phyloP scores from a whole-genome alignment of 1,139 yeast species.

The Candida buenavistaensis region DNA sequence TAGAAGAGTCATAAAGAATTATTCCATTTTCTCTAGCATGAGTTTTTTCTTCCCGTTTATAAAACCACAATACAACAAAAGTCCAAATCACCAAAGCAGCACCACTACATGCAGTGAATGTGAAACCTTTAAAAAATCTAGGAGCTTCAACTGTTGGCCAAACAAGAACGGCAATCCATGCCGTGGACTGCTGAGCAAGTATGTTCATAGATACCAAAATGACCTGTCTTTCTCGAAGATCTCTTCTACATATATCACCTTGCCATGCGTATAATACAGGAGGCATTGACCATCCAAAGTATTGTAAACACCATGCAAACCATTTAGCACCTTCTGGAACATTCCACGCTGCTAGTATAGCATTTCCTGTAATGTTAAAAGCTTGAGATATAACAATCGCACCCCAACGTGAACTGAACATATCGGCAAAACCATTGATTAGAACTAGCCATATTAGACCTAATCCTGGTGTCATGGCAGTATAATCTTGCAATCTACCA shows the following conservation, averaged over 20 bases:
- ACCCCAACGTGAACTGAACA: constrained; percentile 54
- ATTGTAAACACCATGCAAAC: constrained; percentile 49
- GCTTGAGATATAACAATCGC: constrained; percentile 57
- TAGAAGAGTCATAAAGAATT: constrained; percentile 42
- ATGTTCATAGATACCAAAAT: constrained; percentile 46
- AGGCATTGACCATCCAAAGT: constrained; percentile 53
- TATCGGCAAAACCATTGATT: constrained; percentile 47
- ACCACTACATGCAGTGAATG: constrained; percentile 54
- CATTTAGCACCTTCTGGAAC: constrained; percentile 46
- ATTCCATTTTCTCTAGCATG: constrained; percentile 56
- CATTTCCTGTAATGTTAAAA: constrained; percentile 40
- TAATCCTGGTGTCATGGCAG: constrained; percentile 46
- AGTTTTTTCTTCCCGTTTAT: constrained; percentile 56
- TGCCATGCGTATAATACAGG: constrained; percentile 51
- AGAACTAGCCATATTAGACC: constrained; percentile 42
- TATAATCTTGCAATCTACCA: constrained; percentile 39
- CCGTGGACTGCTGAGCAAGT: constrained; percentile 44
- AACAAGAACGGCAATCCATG: constrained; percentile 47
- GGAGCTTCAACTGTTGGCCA: constrained; percentile 50
- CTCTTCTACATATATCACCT: constrained; percentile 45
- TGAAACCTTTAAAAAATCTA: constrained; percentile 37
- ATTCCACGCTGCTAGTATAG: constrained; percentile 47
- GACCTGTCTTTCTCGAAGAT: constrained; percentile 44
- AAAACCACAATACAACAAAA: constrained; percentile 52
- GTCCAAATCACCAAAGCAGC: constrained; percentile 55